Conservation (phyloP, 805 yeast genomes). For the Yamadazyma takamatsuzukensis region DNA sequence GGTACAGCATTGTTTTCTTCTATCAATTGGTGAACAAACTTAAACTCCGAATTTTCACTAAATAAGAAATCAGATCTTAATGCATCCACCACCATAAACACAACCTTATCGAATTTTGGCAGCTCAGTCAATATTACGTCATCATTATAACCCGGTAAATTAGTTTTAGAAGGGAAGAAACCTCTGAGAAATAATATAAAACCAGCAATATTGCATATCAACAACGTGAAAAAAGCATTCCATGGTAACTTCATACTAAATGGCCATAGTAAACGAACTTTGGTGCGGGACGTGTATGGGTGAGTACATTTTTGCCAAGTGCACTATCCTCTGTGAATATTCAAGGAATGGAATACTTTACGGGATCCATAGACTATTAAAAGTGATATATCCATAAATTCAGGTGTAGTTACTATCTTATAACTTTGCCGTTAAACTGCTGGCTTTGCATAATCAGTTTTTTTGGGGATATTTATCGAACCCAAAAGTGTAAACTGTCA, state of each 20-base stretch:
- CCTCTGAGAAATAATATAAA: constrained; percentile 69
- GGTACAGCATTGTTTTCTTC: constrained; percentile 73
- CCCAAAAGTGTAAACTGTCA: too few species aligned
- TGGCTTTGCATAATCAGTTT: too few species aligned
- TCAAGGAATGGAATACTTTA: too few species aligned
- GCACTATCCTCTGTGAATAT: too few species aligned
- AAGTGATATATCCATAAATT: too few species aligned
- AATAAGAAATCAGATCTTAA: constrained; percentile 84
- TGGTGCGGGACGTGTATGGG: too few species aligned
- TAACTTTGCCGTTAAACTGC: too few species aligned
- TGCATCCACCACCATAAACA: constrained; percentile 90
- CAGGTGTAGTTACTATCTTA: too few species aligned
- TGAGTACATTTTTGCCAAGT: too few species aligned
- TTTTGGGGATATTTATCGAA: too few species aligned
- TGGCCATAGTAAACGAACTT: too few species aligned
- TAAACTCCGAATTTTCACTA: constrained; percentile 61
- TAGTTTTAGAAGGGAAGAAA: constrained; percentile 87
- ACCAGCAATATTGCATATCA: constrained; percentile 35
- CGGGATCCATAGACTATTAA: too few species aligned
- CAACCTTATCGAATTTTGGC: constrained; percentile 60
- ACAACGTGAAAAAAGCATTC: background rate
- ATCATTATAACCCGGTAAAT: constrained; percentile 57
- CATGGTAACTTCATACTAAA: constrained; percentile 1
- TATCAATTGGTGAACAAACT: constrained; percentile 60
- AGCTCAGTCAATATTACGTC: constrained; percentile 12